Percentiles rank a stretch among this genome's conserved stretches.
Conservation (phyloP, 805 yeast genomes). For the Wickerhamiella slavikovae region DNA sequence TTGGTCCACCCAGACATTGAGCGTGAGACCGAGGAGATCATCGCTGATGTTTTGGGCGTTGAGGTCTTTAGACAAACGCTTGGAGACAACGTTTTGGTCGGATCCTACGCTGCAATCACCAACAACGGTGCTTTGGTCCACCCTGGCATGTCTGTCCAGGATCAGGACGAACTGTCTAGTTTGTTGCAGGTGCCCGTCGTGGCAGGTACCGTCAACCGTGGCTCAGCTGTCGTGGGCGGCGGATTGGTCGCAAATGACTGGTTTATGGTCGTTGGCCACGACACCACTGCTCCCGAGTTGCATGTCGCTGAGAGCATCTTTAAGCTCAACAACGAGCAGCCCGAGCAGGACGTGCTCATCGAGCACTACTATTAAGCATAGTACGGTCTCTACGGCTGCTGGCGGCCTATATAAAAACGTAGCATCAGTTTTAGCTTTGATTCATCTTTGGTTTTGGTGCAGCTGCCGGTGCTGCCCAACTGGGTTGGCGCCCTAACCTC, state of each 20-base stretch:
- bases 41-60: conserved; percentile 94
- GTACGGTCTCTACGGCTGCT: not conserved
- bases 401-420: not conserved
- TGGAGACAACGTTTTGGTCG: conserved; percentile 94
- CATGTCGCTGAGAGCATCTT: conserved; percentile 93
- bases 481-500: not conserved
- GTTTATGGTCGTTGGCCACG: conserved; percentile 91
- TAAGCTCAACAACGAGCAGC: conserved; percentile 21
- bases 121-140: conserved; percentile 98
- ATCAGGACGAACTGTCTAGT: conserved; percentile 93
- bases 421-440: not conserved
- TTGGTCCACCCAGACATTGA: conserved; percentile 98
- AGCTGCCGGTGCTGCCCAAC: no score
- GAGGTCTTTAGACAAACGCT: conserved; percentile 98
- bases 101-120: conserved; percentile 83
- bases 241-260: conserved; percentile 98
- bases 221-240: conserved; percentile 94
- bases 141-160: conserved; percentile 92
- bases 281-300: conserved; percentile 96
- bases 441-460: not conserved
- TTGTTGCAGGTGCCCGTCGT: conserved; percentile 92
- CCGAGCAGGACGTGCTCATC: conserved; percentile 21
- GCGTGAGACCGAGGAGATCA: conserved; percentile 95
- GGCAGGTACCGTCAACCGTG: conserved; percentile 97
- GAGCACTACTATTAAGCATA: conserved; percentile 18